These are phyloP conservation scores for Parmelia sp. DNA, from an alignment of 495 filamentous ascomycete species.

Conservation along the genomic window DNA sequence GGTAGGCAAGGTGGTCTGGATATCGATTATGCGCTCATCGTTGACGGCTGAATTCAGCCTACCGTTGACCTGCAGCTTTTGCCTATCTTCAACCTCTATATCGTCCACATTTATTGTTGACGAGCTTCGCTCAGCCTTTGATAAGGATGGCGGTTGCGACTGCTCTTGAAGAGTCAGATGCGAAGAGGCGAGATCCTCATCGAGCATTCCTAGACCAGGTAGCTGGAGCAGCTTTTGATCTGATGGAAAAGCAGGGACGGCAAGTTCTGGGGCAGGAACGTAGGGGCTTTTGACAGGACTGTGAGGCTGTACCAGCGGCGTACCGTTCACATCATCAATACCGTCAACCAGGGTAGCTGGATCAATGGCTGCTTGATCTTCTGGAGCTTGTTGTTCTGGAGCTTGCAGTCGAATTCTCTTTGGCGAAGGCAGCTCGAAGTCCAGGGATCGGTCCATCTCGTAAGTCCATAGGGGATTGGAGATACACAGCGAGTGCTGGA, in stretches of 20 bases:
- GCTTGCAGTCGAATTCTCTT: conserved; percentile 19
- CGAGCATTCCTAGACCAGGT: conserved; percentile 12
- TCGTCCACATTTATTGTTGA: neutral
- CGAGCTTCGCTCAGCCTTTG: neutral
- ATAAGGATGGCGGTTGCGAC: neutral
- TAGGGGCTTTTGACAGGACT: neutral
- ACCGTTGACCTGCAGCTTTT: neutral
- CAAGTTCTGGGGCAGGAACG: neutral
- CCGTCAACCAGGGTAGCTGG: conserved; percentile 13
- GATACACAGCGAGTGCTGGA: neutral
- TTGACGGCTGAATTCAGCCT: neutral
- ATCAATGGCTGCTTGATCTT: conserved; percentile 8
- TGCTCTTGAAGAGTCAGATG: neutral
- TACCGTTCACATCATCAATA: conserved; percentile 22
- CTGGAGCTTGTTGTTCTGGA: conserved; percentile 10
- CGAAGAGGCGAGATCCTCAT: neutral
- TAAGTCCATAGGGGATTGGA: neutral
- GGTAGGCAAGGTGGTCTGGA: neutral
- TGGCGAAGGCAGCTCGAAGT: conserved; percentile 21
- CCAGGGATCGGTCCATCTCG: conserved; percentile 4
- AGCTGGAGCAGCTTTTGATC: conserved; percentile 4
- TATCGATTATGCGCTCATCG: neutral
- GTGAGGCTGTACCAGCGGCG: neutral
- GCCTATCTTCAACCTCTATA: neutral
- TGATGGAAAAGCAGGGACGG: neutral